phyloP scores from a whole-genome alignment of 1,139 yeast genomes.

The Kodamaea sp. region DNA sequence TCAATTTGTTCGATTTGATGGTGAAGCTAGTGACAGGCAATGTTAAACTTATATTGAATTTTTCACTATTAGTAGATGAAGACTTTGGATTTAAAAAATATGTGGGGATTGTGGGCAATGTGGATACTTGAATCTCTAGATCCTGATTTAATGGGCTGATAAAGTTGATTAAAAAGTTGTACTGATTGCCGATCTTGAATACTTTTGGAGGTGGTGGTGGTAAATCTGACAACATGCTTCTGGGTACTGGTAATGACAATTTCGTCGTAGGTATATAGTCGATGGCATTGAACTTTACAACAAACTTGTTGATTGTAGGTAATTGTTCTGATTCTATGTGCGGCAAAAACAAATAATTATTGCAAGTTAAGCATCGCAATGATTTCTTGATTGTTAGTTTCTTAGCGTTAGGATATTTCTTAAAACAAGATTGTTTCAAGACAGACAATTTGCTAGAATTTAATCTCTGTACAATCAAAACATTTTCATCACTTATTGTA shows the following conservation, averaged over 20 bases:
- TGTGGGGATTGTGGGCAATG: slow-evolving; percentile 15
- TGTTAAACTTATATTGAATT: slow-evolving; percentile 15
- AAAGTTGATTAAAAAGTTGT: slow-evolving; percentile 25
- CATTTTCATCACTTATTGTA: slow-evolving; percentile 1
- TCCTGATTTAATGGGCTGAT: slow-evolving; percentile 26
- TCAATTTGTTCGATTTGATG: slow-evolving; percentile 15
- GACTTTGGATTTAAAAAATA: slow-evolving; percentile 10
- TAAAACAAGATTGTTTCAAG: background rate
- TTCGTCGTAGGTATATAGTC: slow-evolving; percentile 32
- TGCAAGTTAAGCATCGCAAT: slow-evolving; percentile 29
- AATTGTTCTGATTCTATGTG: slow-evolving; percentile 20
- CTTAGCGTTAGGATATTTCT: slow-evolving; percentile 24
- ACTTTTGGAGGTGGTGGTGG: slow-evolving; percentile 6
- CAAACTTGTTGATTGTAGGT: slow-evolving; percentile 30
- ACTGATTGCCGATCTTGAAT: slow-evolving; percentile 11
- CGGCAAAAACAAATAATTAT: slow-evolving; percentile 25
- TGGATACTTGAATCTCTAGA: slow-evolving; percentile 16
- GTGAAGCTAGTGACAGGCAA: slow-evolving; percentile 25
- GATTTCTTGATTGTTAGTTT: slow-evolving; percentile 24
- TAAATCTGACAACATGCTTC: slow-evolving; percentile 2
- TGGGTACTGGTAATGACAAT: slow-evolving; percentile 9
- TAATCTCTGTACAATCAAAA: too few species aligned
- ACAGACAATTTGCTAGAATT: too few species aligned
- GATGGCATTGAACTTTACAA: slow-evolving; percentile 30
- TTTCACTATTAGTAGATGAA: slow-evolving; percentile 8